These are phyloP conservation scores for Effrenium voratum DNA, from an alignment of 73 alveolate species.

Conservation along the genomic window DNA sequence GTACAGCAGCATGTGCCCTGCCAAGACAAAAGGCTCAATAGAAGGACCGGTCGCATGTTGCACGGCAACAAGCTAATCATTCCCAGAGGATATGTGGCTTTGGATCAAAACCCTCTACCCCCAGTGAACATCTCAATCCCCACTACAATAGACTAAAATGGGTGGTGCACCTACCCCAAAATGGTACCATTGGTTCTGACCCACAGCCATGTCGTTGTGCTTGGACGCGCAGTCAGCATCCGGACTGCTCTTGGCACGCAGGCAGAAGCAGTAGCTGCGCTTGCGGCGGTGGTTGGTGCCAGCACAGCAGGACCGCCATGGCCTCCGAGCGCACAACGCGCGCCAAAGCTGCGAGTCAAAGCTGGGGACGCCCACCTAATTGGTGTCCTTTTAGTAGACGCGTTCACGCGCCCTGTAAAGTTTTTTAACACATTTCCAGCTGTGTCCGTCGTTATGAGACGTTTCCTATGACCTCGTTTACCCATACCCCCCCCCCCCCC, in stretches of 20 bases:
- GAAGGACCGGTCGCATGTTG: too few relatives aligned
- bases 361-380: too few relatives aligned
- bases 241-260: not conserved
- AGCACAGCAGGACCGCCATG: conserved; percentile 68
- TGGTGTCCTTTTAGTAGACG: not conserved
- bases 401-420: not conserved
- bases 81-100: not conserved
- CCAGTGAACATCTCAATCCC: too few relatives aligned
- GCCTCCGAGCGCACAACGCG: too few relatives aligned
- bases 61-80: not conserved
- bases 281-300: conserved; percentile 86
- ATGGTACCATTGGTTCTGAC: not conserved
- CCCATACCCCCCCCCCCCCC: too few relatives aligned
- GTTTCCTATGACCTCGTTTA: not conserved
- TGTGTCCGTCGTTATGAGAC: not conserved
- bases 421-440: too few relatives aligned
- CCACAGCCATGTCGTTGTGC: not conserved
- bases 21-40: too few relatives aligned
- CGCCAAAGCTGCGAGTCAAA: too few relatives aligned
- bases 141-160: not conserved
- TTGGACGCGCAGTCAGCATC: not conserved
- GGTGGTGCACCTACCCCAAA: not conserved
- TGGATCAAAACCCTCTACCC: not conserved
- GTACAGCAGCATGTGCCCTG: too few relatives aligned
- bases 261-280: conserved; percentile 81